Conservation (phyloP, 352 stramenopile species). For the Globisporangium nagaii region DNA sequence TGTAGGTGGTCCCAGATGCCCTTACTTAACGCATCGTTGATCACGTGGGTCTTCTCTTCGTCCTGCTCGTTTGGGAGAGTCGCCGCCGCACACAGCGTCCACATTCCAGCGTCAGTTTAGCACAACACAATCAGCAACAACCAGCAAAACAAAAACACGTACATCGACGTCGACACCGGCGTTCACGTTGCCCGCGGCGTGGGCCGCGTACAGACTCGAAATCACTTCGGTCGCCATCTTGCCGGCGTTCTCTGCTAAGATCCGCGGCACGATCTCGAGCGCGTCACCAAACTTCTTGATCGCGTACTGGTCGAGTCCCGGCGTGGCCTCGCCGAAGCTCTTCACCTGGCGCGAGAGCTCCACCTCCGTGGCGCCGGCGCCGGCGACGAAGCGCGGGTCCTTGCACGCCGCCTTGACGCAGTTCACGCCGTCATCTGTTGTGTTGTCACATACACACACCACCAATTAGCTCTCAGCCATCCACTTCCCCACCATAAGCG, state of each 20-base stretch:
- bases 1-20: slow-evolving; percentile 92
- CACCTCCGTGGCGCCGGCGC: slow-evolving; percentile 94
- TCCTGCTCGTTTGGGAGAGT: slow-evolving; percentile 30
- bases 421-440: slow-evolving; percentile 95
- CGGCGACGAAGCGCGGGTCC: slow-evolving; percentile 93
- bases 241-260: slow-evolving; percentile 97
- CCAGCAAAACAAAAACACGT: slow-evolving; percentile 12
- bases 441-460: not conserved
- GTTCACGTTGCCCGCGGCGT: slow-evolving; percentile 89
- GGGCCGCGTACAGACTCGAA: slow-evolving; percentile 91
- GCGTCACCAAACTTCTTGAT: slow-evolving; percentile 99
- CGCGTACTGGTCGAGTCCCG: slow-evolving; percentile 98
- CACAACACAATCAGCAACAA: not conserved
- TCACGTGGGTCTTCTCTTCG: slow-evolving; percentile 74
- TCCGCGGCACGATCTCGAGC: slow-evolving; percentile 96
- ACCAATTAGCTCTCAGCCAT: not conserved
- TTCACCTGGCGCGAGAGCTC: slow-evolving; percentile 94
- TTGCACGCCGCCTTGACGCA: slow-evolving; percentile 94
- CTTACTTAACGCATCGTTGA: slow-evolving; percentile 64
- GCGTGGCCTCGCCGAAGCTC: slow-evolving; percentile 92
- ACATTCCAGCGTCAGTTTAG: not conserved
- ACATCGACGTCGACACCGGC: slow-evolving; percentile 95
- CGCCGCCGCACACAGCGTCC: slow-evolving; percentile 12
- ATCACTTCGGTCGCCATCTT: slow-evolving; percentile 93
- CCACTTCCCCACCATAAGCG: not conserved